Evolutionary conservation across 305 asterid species (phyloP), one percentile per base, ranked within the genome.

Genomic region (Solanum aculeatissimum): DNA sequence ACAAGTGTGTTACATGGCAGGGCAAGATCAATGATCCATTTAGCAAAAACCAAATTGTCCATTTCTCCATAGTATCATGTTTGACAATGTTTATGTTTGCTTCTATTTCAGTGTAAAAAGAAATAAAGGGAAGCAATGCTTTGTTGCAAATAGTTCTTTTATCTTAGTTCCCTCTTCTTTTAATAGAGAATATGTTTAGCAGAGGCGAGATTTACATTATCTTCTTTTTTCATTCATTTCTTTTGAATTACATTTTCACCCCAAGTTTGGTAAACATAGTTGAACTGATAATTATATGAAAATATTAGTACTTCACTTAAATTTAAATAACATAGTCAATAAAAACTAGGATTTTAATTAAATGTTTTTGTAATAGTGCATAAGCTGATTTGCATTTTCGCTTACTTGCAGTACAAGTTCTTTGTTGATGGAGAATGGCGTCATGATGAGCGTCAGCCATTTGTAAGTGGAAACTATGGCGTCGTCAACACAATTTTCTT

Each of bases 351-450:
- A 29, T 32, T 32, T 78, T 53, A 18, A 10, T 53, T 5, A 29
- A 51, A 53, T 53, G 58, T 18, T 78, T 58, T 53, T 77, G 47
- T 32, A 29, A 29, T 29, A 51, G 47, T 29, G 65, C 82, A 29
- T 18, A 27, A 82, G 49, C 8, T 62, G 60, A 27, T 63, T 49
- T 82, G 63, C 42, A 2, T 57, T 84, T 79, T 58, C 74, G 54
- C 83, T 81, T 80, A 80, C 83, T n/a, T 86, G 71, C 89, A 92
- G 96, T 92, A 89, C 92, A 92, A 92, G 86, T 92, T 92, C 86
- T 89, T 88, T 85, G 94, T 92, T 85, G 96, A 92, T 85, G 96
- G 91, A 70, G 94, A 91, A 88, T 92, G 96, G 96, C 89, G 89
- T 83, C 93, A 92, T 60, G 96, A 92, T 80, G 96, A 92, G 88